phyloP scores from a whole-genome alignment of 805 yeast genomes.

The Pachysolen tannophilus region DNA sequence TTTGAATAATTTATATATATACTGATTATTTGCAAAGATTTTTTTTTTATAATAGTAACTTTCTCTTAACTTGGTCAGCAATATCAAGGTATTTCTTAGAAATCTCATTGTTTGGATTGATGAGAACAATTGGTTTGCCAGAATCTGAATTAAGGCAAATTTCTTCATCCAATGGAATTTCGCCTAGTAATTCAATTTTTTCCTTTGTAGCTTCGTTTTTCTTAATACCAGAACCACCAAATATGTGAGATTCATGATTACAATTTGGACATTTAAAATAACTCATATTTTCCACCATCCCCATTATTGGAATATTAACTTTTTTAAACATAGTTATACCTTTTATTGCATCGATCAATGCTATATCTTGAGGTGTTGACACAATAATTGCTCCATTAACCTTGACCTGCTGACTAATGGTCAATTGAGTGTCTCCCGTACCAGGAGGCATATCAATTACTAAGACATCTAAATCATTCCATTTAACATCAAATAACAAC shows the following conservation, averaged over 20 bases:
- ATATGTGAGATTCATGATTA: constrained; percentile 61
- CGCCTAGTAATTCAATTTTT: constrained; percentile 47
- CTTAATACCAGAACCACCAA: constrained; percentile 60
- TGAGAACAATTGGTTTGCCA: constrained; percentile 56
- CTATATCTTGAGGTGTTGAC: constrained; percentile 82
- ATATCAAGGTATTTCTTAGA: constrained; percentile 39
- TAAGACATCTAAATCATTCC: constrained; percentile 60
- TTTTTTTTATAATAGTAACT: no score
- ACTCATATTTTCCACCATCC: constrained; percentile 81
- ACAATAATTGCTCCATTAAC: constrained; percentile 79
- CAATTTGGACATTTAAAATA: constrained; percentile 71
- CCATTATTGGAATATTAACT: constrained; percentile 62
- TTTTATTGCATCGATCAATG: constrained; percentile 69
- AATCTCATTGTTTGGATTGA: constrained; percentile 27
- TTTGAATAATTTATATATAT: no score
- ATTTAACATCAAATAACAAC: constrained; percentile 71
- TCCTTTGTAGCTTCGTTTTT: constrained; percentile 40
- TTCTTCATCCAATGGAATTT: constrained; percentile 55
- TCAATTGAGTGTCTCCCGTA: constrained; percentile 81
- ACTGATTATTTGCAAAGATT: no score
- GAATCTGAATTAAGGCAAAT: constrained; percentile 55
- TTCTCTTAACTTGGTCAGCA: constrained; percentile 30
- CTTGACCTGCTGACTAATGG: constrained; percentile 70
- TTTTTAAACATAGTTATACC: constrained; percentile 75
- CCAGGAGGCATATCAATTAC: constrained; percentile 89